Base-by-base conservation (phyloP, 805 yeast genomes). In the Teunomyces stri region DNA sequence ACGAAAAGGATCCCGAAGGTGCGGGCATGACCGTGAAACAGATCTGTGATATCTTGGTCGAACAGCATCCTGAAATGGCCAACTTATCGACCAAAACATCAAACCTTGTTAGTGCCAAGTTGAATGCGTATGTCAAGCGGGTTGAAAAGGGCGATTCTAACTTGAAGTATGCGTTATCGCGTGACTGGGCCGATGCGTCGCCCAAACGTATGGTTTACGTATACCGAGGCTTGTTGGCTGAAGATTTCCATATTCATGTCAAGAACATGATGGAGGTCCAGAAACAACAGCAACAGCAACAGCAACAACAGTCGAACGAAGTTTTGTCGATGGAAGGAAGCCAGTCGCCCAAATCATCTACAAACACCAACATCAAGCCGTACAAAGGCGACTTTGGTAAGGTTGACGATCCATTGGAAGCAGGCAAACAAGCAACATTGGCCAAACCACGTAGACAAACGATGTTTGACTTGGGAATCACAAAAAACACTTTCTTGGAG, bases 141-240 rank as follows among this genome's bases (percentile, higher is more conserved):
- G 87, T 87, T 27, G 95, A 87, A 61, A 87, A 87, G 60, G 94
- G 94, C 54, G 95, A 87, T 62, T 75, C 81, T 51, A 76, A 81
- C 37, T 73, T 87, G 57, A 78, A 78, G 48, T 87, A 87, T 64
- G 89, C 92, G 15, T 68, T 87, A 37, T 83, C 89, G 0, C 79
- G 96, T 68, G 94, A 87, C 64, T 87, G 96, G 96, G 92, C 95
- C 3, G 92, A 87, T 64, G 89, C 92, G 13, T 82, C 89, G 2
- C 96, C 96, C 44, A 84, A 87, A 59, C 76, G 96, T 71, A 87
- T 87, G 96, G 90, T 87, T 22, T 87, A 87, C 59, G 90, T 86
- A 43, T 87, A 87, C 64, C 80, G 94, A 58, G 96, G 95, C 33
- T 68, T 85, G 25, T 71, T 87, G 51, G 79, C 92, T 27, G 75